phyloP scores from a whole-genome alignment of 2,329 filamentous ascomycete genomes.

The Colletotrichum gloeosporioides region DNA sequence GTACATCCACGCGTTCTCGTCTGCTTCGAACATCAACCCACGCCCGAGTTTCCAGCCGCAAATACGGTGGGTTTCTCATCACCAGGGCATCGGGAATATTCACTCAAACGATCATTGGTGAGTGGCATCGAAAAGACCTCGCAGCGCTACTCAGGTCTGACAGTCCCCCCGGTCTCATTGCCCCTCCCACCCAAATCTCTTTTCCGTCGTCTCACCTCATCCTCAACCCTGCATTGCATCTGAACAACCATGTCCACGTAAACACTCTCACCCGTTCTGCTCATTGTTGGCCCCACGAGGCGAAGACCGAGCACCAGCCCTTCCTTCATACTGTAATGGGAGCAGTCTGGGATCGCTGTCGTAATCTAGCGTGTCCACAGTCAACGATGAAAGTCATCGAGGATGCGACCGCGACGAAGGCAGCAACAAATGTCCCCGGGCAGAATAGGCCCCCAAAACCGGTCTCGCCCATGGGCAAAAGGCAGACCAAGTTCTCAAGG shows the following conservation, averaged over 20 bases:
- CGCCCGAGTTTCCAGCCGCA: not conserved
- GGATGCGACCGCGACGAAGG: not conserved
- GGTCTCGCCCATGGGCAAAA: not conserved
- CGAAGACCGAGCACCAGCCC: not conserved
- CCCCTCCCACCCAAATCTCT: not conserved
- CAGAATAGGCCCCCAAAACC: not conserved
- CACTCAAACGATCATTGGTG: not conserved
- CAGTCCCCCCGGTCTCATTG: not conserved
- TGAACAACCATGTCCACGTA: not conserved
- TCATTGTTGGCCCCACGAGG: not conserved
- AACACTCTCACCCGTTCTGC: not conserved
- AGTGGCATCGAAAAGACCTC: not conserved
- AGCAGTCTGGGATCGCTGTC: not conserved
- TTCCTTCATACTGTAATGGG: not conserved
- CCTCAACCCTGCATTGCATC: constrained; percentile 16
- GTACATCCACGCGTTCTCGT: not conserved
- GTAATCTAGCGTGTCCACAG: not conserved
- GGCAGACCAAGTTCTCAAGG: not conserved
- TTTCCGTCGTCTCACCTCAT: constrained; percentile 21
- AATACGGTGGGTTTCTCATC: not conserved
- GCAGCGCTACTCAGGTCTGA: not conserved
- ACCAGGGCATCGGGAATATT: not conserved
- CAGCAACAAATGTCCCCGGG: not conserved
- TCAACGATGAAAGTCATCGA: not conserved
- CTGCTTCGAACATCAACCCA: not conserved